Evolutionary conservation across 768 basidiomycete genomes (phyloP), one percentile per base, ranked within the genome.

Genomic region (Pulveroboletus ravenelii): DNA sequence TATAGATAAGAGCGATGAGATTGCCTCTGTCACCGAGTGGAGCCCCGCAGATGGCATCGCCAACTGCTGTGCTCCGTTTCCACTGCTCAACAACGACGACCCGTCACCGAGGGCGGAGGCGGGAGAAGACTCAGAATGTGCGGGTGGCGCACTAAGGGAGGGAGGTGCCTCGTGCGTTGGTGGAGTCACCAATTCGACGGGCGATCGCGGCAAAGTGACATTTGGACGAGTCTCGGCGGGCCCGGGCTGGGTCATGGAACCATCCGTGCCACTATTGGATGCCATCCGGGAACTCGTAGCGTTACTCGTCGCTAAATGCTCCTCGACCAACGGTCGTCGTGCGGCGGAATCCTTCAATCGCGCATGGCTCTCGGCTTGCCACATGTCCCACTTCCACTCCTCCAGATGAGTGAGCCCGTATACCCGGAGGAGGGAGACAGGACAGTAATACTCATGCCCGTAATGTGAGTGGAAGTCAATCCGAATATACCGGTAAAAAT

Each of bases 351-450:
- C 72, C 17, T 70, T 74, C 31, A 66, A 62, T 48, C 78, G 77
- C 1, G 73, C 74, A 35, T 67, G 73, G 55, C 85, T 86, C 62
- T 88, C 85, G 4, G 74, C 78, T 58, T 87, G 81, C 88, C 89
- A 92, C 6, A 74, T 74, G 43, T 91, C 89, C 87, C 91, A 89
- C 59, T 95, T 94, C 82, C 89, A 98, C 60, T 93, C 82, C 54
- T 98, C 94, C 55, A 98, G 83, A 71, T 98, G 93, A 1, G 93
- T 97, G 47, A 95, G 82, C 6, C 96, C 96, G 54, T 93, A 98
- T 1, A 96, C 93, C 27, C 93, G 85, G 15, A 98, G 77, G 1
- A 97, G 79, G 0, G 90, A 93, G 15, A 98, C 76, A 0, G 96
- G 96, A 62, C 96, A 99, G 65, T 93, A 98, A 70, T 87, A 98